Percentiles rank a stretch among this genome's conserved stretches.
Evolutionary conservation across 306 rosid genomes (phyloP).

Genomic region (Glycine tomentella): DNA sequence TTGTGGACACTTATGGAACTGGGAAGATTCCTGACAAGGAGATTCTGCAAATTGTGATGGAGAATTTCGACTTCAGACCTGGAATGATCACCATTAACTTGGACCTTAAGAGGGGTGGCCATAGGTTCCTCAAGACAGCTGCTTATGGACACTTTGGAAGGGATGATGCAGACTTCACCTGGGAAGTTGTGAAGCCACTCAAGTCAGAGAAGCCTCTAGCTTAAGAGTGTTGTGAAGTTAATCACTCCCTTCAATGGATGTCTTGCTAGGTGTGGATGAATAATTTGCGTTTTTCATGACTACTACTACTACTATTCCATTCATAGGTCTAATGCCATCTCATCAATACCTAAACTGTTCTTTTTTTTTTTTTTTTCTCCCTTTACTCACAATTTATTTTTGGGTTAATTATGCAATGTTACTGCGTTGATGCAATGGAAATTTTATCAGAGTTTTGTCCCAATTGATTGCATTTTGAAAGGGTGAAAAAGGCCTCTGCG

Average conservation of each 20-base stretch:
- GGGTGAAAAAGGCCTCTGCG: constrained; percentile 6
- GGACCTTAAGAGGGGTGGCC: constrained; percentile 94
- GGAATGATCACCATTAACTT: constrained; percentile 97
- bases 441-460: constrained; percentile 45
- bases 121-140: constrained; percentile 94
- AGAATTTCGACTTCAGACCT: constrained; percentile 93
- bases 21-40: constrained; percentile 97
- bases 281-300: constrained; percentile 59
- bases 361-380: neutral
- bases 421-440: constrained; percentile 50
- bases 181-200: constrained; percentile 99
- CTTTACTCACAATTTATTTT: constrained; percentile 32
- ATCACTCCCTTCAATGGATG: constrained; percentile 37
- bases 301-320: constrained; percentile 55
- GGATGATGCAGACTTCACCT: constrained; percentile 96
- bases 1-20: constrained; percentile 82
- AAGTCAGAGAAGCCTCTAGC: constrained; percentile 94
- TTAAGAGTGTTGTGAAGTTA: constrained; percentile 40
- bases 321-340: constrained; percentile 36
- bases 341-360: constrained; percentile 29
- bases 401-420: constrained; percentile 42
- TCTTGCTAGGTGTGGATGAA: constrained; percentile 60
- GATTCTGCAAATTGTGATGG: constrained; percentile 91
- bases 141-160: constrained; percentile 99
- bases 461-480: constrained; percentile 40